Base-by-base conservation (phyloP, 2,329 filamentous ascomycete species). In the Cercospora sp. region DNA sequence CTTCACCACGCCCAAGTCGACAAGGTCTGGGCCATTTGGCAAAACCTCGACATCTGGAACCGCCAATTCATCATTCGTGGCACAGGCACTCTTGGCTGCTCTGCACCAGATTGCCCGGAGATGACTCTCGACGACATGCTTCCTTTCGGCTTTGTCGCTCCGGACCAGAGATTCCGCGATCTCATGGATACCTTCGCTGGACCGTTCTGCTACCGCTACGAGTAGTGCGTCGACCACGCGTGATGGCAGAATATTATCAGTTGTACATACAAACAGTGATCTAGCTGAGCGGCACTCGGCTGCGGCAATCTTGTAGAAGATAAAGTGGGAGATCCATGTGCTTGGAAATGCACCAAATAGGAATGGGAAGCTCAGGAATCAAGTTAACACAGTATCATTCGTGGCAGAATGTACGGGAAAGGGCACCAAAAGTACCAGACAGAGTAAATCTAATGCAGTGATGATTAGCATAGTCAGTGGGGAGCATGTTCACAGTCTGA, bases 11-110 rank as follows among this genome's bases (percentile, higher is more conserved):
- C 72, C 12, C 81, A 81, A 79, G 80, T 86, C 30, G 71, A 72
- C 68, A 66, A 66, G 0, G 69, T 81, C 4, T 86, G 79, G 76
- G 82, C 80, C 76, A 83, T 81, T 12, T 86, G 84, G 84, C 83
- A 86, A 72, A 82, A 81, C 66, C 74, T 80, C 58, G 79, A 85
- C 66, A 73, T 79, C 42, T 70, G 74, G 59, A 75, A 76, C 12
- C 77, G 83, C 13, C 76, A 76, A 63, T 75, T 79, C 60, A 76
- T 75, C 30, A 79, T 85, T 64, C 76, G 73, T 3, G 83, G 81
- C 1, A 84, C 82, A 4, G 78, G 78, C 8, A 85, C 83, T 2
- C 77, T 84, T 18, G 76, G 81, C 60, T 73, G 71, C 59, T 82
- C 83, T 63, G 53, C 65, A 1, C 83, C 83, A 2, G 77, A 81